These are phyloP conservation scores for Leucogyrophana mollusca DNA, from an alignment of 768 basidiomycete species.

Conservation along the genomic window DNA sequence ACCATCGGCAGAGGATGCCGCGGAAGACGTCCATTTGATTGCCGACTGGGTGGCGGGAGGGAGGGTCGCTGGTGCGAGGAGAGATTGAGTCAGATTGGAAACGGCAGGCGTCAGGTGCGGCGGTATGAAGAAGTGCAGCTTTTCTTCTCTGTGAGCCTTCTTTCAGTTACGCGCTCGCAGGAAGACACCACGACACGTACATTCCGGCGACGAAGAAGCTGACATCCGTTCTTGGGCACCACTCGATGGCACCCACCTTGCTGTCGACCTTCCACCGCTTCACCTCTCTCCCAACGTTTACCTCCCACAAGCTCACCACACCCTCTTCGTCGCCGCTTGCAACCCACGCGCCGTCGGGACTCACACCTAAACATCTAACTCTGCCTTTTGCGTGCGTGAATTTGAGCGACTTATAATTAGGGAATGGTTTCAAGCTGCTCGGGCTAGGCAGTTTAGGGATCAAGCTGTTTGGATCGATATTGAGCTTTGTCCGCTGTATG, in stretches of 20 bases:
- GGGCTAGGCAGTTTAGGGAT: conserved; percentile 95
- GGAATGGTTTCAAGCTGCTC: conserved; percentile 90
- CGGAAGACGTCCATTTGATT: conserved; percentile 67
- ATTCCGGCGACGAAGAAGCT: conserved; percentile 75
- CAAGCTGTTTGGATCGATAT: conserved; percentile 87
- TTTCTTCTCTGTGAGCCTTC: conserved; percentile 64
- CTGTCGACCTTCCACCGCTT: conserved; percentile 81
- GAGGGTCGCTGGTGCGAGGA: conserved; percentile 62
- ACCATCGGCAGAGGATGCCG: conserved; percentile 47
- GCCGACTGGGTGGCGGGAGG: conserved; percentile 61
- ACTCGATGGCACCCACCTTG: conserved; percentile 83
- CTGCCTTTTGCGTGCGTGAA: conserved; percentile 67
- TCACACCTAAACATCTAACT: conserved; percentile 73
- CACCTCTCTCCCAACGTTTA: conserved; percentile 83
- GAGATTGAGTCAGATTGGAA: conserved; percentile 55
- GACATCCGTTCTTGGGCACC: conserved; percentile 88
- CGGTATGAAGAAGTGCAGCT: conserved; percentile 76
- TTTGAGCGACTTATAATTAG: conserved; percentile 73
- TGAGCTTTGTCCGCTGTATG: conserved; percentile 81
- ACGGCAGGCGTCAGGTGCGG: conserved; percentile 68
- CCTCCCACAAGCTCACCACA: conserved; percentile 86
- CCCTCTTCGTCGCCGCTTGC: conserved; percentile 91
- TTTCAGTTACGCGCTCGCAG: conserved; percentile 4
- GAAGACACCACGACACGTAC: conserved; percentile 47
- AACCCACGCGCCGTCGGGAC: conserved; percentile 90